phyloP scores from a whole-genome alignment of 345 rosid genomes.

The Hirschfeldia incana region DNA sequence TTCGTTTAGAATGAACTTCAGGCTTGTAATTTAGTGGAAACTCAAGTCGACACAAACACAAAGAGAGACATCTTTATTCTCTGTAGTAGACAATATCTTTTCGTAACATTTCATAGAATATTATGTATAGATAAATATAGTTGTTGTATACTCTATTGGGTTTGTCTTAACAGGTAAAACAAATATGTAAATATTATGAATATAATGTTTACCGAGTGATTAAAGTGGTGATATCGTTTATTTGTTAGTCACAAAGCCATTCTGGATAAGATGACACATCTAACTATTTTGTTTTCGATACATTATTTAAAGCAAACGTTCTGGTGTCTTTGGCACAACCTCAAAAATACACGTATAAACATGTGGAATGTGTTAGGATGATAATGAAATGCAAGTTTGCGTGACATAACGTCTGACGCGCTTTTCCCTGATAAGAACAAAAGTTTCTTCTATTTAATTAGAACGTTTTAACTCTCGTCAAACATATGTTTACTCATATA shows the following conservation, averaged over 20 bases:
- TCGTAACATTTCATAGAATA: background rate
- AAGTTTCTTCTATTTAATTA: background rate
- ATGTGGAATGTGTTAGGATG: background rate
- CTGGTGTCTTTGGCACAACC: background rate
- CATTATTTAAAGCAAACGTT: background rate
- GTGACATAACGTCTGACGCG: background rate
- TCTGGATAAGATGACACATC: background rate
- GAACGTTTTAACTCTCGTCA: background rate
- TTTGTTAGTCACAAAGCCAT: background rate
- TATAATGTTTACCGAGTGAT: too few species aligned
- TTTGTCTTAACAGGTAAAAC: too few species aligned
- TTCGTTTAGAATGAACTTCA: too few species aligned
- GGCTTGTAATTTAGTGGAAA: background rate
- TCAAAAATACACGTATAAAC: background rate
- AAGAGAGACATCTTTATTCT: background rate
- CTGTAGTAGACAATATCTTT: background rate
- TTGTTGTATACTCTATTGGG: background rate
- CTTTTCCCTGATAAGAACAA: background rate
- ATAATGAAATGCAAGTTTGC: background rate
- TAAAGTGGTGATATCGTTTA: background rate
- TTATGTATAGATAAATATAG: background rate
- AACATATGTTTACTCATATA: background rate
- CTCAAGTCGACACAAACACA: background rate
- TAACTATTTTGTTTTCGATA: background rate
- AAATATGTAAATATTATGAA: too few species aligned